Conservation (phyloP, 306 rosid genomes). For the Trifolium subterraneum region DNA sequence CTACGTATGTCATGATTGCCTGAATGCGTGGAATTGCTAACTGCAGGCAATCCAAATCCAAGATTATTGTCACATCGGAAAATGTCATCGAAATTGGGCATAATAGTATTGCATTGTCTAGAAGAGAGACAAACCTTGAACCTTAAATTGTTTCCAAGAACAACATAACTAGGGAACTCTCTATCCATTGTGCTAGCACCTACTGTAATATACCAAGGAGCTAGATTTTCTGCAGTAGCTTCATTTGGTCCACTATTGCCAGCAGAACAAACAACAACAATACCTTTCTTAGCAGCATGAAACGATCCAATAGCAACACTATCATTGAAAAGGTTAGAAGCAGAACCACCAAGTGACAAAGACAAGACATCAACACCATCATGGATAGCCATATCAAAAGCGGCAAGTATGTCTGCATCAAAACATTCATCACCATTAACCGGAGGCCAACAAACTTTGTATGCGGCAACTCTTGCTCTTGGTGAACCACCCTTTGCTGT, state of each 20-base stretch:
- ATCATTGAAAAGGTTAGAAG: conserved; percentile 58
- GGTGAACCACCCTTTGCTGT: conserved; percentile 94
- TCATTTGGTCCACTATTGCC: conserved; percentile 80
- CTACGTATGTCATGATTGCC: background rate
- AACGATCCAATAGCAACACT: conserved; percentile 84
- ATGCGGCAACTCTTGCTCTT: conserved; percentile 75
- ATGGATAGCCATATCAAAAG: conserved; percentile 74
- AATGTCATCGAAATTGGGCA: background rate
- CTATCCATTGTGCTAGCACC: conserved; percentile 94
- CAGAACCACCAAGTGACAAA: conserved; percentile 69
- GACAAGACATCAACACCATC: conserved; percentile 86
- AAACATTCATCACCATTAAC: conserved; percentile 61
- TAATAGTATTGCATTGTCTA: background rate
- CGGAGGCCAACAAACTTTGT: conserved; percentile 96
- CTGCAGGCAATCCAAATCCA: background rate
- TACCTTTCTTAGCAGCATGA: conserved; percentile 75
- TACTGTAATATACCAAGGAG: conserved; percentile 85
- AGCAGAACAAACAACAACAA: conserved; percentile 86
- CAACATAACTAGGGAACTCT: conserved; percentile 65
- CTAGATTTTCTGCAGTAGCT: conserved; percentile 57
- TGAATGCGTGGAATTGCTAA: background rate
- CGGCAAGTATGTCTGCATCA: conserved; percentile 85
- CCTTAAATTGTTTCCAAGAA: conserved; percentile 57
- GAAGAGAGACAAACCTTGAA: conserved; percentile 55
- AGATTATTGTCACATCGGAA: background rate